Evolutionary conservation across 352 stramenopile genomes (phyloP), one percentile per base, ranked within the genome.

Genomic region (Pythium sp.): DNA sequence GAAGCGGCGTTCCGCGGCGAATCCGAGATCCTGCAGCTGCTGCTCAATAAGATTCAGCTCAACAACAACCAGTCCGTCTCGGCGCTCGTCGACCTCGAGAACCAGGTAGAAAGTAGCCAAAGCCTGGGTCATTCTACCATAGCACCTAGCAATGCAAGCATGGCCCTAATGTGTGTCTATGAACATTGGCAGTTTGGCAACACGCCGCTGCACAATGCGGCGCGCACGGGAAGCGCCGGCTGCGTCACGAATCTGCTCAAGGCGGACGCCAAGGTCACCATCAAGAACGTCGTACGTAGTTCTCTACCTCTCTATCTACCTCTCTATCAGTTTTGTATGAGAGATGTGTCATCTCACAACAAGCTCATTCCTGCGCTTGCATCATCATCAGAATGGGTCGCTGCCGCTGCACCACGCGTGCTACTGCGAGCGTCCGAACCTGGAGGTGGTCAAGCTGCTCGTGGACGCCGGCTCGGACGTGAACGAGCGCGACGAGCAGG

Each of bases 361-460:
- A 46, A 46, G 38, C 38, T 46, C 38, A 46, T 46, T 20, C 12
- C 38, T 46, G 36, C 4, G 15, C 11, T 12, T 43, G 36, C 36
- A 43, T 43, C 36, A 7, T 18, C 51, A n/a, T 8, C 36, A 93
- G 84, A 92, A 92, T 65, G 82, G 81, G 12, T 94, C 86, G 22
- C 73, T 84, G 30, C 77, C 84, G 12, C 71, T 94, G 18, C 86
- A 94, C 61, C 86, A 94, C 61, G 84, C 84, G 41, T 94, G 86
- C 67, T 94, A 94, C 72, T 89, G 86, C 71, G 82, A 87, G 26
- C 69, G 64, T 2, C 71, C 79, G 22, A 93, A 91, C 47, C 18
- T 77, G 55, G 56, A 79, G 22, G 81, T 92, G 43, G 72, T 84
- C 24, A 74, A 80, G 65, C 67, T 90, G 1, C 76, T 94, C 5